Conservation (phyloP, 2,329 filamentous ascomycete species). For the Colletotrichum eleusines region DNA sequence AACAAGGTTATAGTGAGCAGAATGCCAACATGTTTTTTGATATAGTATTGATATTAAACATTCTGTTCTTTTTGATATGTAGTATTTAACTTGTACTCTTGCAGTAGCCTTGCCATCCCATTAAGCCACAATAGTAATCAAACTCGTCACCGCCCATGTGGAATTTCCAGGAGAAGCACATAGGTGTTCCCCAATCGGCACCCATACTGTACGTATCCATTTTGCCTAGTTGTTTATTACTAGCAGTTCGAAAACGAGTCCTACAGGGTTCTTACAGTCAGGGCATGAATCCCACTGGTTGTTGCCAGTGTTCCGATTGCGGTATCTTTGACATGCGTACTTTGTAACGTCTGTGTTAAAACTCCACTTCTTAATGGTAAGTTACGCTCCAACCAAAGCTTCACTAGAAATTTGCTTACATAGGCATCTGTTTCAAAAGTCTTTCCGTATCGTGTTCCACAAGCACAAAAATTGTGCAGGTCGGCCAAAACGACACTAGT, state of each 20-base stretch:
- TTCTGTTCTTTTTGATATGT: too few relatives aligned
- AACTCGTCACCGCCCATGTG: constrained; percentile 20
- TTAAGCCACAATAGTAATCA: constrained; percentile 15
- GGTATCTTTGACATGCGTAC: constrained; percentile 2
- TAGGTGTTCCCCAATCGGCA: background rate
- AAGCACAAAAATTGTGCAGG: background rate
- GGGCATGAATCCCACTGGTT: constrained; percentile 6
- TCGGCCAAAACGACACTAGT: background rate
- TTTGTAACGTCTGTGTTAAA: constrained; percentile 1
- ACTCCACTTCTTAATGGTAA: background rate
- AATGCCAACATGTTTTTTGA: too few relatives aligned
- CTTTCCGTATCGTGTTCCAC: background rate
- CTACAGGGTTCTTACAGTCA: background rate
- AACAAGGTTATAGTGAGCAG: too few relatives aligned
- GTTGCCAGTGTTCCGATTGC: background rate
- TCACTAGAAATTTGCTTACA: background rate
- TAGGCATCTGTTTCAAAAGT: background rate
- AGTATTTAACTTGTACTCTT: background rate
- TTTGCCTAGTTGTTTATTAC: background rate
- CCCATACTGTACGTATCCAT: constrained; percentile 3
- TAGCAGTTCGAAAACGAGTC: too few relatives aligned
- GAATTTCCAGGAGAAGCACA: constrained; percentile 3
- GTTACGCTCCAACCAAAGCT: too few relatives aligned
- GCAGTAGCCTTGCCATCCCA: constrained; percentile 3
- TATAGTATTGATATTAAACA: too few relatives aligned